These are phyloP conservation scores for Aspergillus spinulosporus DNA, from an alignment of 2,329 filamentous ascomycete species.

Conservation along the genomic window DNA sequence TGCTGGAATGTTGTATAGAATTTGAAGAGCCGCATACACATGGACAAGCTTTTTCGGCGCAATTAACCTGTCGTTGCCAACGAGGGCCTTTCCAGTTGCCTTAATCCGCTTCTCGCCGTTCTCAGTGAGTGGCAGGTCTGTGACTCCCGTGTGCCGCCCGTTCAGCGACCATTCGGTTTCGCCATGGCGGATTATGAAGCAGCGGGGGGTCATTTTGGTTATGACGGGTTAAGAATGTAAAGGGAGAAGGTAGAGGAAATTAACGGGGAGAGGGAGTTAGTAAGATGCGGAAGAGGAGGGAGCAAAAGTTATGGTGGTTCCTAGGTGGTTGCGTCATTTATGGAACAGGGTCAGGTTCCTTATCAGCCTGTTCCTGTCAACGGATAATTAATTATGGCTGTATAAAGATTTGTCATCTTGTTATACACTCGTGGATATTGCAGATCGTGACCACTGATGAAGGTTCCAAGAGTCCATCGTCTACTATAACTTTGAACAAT, in stretches of 20 bases:
- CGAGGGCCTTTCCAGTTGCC: constrained; percentile 77
- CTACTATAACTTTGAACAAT: too few species aligned
- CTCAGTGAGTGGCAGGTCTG: constrained; percentile 81
- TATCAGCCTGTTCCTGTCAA: background rate
- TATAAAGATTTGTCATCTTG: background rate
- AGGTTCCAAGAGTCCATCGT: too few species aligned
- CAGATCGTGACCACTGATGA: too few species aligned
- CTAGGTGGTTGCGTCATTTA: constrained; percentile 11
- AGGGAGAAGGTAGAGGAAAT: background rate
- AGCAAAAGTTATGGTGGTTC: background rate
- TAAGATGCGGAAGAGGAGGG: background rate
- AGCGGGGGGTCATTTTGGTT: constrained; percentile 60
- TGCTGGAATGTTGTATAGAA: too few species aligned
- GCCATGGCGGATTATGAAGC: constrained; percentile 84
- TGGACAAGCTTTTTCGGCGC: constrained; percentile 78
- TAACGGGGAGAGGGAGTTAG: background rate
- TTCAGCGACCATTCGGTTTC: constrained; percentile 94
- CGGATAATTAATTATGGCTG: background rate
- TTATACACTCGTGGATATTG: background rate
- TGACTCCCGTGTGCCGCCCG: constrained; percentile 77
- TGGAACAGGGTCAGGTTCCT: background rate
- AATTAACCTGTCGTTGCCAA: constrained; percentile 81
- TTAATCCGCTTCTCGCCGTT: constrained; percentile 75
- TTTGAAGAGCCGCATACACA: constrained; percentile 60
- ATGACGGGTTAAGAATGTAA: background rate